These are phyloP conservation scores for Ogataea paradorogensis DNA, from an alignment of 805 yeast species.

Conservation along the genomic window DNA sequence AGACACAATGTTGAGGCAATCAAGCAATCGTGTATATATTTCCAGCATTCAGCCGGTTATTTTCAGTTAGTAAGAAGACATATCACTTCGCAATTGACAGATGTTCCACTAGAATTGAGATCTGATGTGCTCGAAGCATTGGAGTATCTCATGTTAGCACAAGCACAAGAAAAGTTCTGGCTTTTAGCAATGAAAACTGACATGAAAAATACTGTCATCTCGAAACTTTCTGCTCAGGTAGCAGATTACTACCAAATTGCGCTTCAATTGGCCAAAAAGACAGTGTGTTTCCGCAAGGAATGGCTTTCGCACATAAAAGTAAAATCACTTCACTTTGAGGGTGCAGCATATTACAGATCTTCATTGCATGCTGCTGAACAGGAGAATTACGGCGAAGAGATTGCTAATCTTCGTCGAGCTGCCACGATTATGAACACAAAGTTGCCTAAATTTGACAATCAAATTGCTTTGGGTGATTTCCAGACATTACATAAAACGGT, in stretches of 20 bases:
- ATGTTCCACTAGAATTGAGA: conserved; percentile 46
- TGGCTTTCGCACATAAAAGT: conserved; percentile 62
- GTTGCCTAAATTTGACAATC: conserved; percentile 40
- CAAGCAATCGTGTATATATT: conserved; percentile 59
- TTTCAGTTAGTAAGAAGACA: conserved; percentile 39
- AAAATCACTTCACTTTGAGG: conserved; percentile 63
- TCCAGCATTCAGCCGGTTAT: conserved; percentile 72
- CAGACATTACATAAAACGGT: conserved; percentile 47
- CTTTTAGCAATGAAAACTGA: conserved; percentile 54
- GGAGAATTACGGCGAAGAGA: conserved; percentile 68
- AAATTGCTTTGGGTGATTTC: conserved; percentile 49
- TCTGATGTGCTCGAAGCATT: conserved; percentile 49
- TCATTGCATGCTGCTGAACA: conserved; percentile 47
- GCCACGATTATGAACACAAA: conserved; percentile 38
- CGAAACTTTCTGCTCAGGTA: conserved; percentile 64
- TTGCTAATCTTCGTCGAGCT: conserved; percentile 53
- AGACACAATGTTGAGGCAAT: conserved; percentile 49
- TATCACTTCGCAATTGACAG: conserved; percentile 19
- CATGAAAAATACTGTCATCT: conserved; percentile 56
- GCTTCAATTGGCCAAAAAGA: conserved; percentile 39
- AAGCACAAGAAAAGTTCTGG: conserved; percentile 89
- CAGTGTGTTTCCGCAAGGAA: conserved; percentile 40
- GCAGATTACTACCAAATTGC: conserved; percentile 54
- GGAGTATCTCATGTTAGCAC: conserved; percentile 61
- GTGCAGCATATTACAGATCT: conserved; percentile 66